Evolutionary conservation across 345 rosid genomes (phyloP).

Genomic region (Xanthoceras sorbifolium): DNA sequence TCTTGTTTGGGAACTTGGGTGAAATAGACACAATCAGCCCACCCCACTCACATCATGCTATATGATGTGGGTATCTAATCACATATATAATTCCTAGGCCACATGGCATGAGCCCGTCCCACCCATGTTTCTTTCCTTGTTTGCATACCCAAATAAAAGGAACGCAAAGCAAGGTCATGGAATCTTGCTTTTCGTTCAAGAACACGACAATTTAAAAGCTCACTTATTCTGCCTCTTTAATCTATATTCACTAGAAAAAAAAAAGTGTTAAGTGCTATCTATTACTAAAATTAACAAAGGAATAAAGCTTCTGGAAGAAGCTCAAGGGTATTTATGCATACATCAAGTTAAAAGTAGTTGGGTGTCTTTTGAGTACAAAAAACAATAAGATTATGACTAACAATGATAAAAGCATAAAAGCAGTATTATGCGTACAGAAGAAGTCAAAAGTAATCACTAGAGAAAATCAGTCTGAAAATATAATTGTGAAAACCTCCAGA

Average conservation of each 20-base stretch:
- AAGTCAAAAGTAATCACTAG: slow-evolving; percentile 23
- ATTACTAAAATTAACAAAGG: slow-evolving; percentile 13
- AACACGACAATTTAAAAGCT: not conserved
- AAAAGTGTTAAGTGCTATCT: slow-evolving; percentile 3
- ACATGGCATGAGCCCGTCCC: not conserved
- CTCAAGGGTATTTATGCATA: slow-evolving; percentile 12
- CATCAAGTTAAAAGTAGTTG: slow-evolving; percentile 8
- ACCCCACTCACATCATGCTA: no score
- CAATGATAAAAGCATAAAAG: slow-evolving; percentile 10
- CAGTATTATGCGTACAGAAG: slow-evolving; percentile 21
- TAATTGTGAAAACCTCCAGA: slow-evolving; percentile 25
- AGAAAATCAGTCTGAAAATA: slow-evolving; percentile 19
- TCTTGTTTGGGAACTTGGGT: not conserved
- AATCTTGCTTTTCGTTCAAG: not conserved
- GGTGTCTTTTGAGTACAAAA: slow-evolving; percentile 14
- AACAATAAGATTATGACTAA: slow-evolving; percentile 11
- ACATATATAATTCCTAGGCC: not conserved
- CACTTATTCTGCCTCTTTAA: not conserved
- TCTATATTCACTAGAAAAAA: slow-evolving; percentile 4
- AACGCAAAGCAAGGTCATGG: slow-evolving; percentile 1
- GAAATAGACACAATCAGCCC: not conserved
- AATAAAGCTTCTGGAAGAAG: slow-evolving; percentile 32
- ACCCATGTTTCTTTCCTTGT: not conserved
- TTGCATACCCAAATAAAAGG: not conserved
- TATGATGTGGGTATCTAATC: not conserved